These are phyloP conservation scores for Meyerozyma smithsonii DNA, from an alignment of 1,139 yeast species.

Conservation along the genomic window DNA sequence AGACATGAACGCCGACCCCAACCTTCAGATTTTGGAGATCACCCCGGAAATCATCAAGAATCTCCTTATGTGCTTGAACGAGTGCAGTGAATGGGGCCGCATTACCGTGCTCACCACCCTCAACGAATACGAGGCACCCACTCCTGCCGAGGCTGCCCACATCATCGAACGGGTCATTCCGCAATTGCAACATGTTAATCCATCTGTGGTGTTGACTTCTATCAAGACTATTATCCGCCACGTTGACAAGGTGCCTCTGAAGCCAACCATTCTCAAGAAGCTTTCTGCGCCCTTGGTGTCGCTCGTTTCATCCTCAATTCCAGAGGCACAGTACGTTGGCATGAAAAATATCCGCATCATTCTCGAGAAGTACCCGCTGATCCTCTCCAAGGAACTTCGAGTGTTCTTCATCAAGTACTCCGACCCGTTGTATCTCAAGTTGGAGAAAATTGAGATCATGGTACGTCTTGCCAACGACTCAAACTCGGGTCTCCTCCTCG, in stretches of 20 bases:
- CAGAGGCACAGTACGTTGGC: conserved; percentile 95
- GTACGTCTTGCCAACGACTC: conserved; percentile 72
- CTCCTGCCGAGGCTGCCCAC: conserved; percentile 67
- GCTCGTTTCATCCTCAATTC: conserved; percentile 73
- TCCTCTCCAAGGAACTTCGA: conserved; percentile 74
- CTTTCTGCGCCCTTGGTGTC: conserved; percentile 92
- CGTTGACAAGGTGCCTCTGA: conserved; percentile 44
- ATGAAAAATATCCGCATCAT: conserved; percentile 87
- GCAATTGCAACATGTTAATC: conserved; percentile 95
- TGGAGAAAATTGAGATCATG: conserved; percentile 89
- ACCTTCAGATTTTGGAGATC: conserved; percentile 35
- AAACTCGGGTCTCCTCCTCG: conserved; percentile 65
- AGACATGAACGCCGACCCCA: conserved; percentile 53
- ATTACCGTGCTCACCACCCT: conserved; percentile 82
- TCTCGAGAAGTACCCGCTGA: conserved; percentile 80
- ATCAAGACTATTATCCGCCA: conserved; percentile 80
- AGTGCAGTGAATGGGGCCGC: conserved; percentile 99
- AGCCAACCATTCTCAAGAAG: conserved; percentile 53
- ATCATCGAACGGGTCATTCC: conserved; percentile 91
- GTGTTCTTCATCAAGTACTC: conserved; percentile 92
- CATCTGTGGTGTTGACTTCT: conserved; percentile 87
- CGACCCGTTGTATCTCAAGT: conserved; percentile 88
- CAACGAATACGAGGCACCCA: conserved; percentile 58
- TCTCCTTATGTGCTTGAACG: conserved; percentile 80
- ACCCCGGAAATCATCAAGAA: conserved; percentile 50